phyloP scores from a whole-genome alignment of 2,329 filamentous ascomycete genomes.

The Cryphonectria naterciae region DNA sequence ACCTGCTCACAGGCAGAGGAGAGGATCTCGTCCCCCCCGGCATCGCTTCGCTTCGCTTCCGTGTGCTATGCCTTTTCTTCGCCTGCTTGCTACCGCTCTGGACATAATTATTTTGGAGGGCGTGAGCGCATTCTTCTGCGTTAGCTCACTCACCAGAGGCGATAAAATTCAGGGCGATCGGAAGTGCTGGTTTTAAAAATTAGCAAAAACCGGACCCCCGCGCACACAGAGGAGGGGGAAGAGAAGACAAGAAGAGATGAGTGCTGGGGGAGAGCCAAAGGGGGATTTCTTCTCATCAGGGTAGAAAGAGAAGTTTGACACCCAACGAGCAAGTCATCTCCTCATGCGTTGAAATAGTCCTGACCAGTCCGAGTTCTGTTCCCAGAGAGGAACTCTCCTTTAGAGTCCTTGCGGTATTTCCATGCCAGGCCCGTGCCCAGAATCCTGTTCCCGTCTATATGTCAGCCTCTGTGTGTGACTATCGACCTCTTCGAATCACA shows the following conservation, averaged over 20 bases:
- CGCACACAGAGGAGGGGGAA: not conserved
- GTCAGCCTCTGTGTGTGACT: slow-evolving; percentile 1
- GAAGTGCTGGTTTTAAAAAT: slow-evolving; percentile 60
- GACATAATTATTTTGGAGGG: slow-evolving; percentile 44
- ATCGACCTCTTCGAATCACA: not conserved
- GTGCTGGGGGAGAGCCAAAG: slow-evolving; percentile 25
- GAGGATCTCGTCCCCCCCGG: not conserved
- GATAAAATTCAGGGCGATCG: slow-evolving; percentile 86
- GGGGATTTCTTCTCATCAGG: slow-evolving; percentile 7
- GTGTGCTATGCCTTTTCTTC: not conserved
- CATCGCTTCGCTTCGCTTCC: not conserved
- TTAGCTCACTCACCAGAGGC: slow-evolving; percentile 80
- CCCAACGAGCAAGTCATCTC: not conserved
- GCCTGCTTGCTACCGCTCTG: slow-evolving; percentile 63
- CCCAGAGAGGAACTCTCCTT: slow-evolving; percentile 72
- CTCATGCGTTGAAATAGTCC: slow-evolving; percentile 34
- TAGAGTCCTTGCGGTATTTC: slow-evolving; percentile 65
- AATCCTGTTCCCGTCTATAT: slow-evolving; percentile 48
- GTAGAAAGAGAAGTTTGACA: slow-evolving; percentile 10
- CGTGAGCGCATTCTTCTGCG: slow-evolving; percentile 36
- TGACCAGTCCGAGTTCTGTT: slow-evolving; percentile 86
- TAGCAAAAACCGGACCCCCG: slow-evolving; percentile 1
- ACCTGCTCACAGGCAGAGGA: not conserved
- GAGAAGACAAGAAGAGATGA: slow-evolving; percentile 12
- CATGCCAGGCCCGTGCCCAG: slow-evolving; percentile 65